These are phyloP conservation scores for Irpex sp. DNA, from an alignment of 1,284 basidiomycete species.

Conservation along the genomic window DNA sequence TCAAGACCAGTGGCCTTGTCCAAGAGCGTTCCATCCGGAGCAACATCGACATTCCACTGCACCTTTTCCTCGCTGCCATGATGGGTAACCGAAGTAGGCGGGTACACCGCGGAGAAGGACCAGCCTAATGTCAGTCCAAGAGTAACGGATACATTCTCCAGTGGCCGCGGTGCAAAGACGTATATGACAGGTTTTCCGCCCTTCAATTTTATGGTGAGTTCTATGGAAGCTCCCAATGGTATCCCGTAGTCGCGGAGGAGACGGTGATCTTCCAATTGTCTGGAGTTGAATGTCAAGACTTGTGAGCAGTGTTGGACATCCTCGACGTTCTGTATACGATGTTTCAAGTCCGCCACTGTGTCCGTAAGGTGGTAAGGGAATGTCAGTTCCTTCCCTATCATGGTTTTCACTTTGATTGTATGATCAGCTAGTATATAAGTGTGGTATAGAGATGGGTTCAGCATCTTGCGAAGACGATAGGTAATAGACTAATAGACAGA, in stretches of 20 bases:
- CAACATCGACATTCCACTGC: not conserved
- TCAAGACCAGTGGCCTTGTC: not conserved
- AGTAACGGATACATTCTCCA: not conserved
- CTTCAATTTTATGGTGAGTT: not conserved
- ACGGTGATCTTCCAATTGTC: not conserved
- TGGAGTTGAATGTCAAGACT: not conserved
- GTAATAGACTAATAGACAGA: too few species aligned
- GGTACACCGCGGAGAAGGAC: not conserved
- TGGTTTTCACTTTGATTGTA: too few species aligned
- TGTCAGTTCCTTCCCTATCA: too few species aligned
- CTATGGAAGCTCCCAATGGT: not conserved
- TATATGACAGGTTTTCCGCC: not conserved
- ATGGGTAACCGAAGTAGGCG: not conserved
- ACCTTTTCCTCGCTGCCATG: not conserved
- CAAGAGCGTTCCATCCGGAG: not conserved
- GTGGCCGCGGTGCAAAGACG: not conserved
- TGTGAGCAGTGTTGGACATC: not conserved
- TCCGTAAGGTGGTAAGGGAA: too few species aligned
- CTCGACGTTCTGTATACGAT: not conserved
- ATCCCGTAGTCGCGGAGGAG: not conserved
- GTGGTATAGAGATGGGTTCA: too few species aligned
- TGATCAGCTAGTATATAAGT: too few species aligned
- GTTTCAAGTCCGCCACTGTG: too few species aligned
- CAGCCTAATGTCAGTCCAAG: not conserved
- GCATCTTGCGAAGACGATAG: too few species aligned